These are phyloP conservation scores for Pichia pseudocactophila DNA, from an alignment of 805 yeast genomes.

Conservation along the genomic window DNA sequence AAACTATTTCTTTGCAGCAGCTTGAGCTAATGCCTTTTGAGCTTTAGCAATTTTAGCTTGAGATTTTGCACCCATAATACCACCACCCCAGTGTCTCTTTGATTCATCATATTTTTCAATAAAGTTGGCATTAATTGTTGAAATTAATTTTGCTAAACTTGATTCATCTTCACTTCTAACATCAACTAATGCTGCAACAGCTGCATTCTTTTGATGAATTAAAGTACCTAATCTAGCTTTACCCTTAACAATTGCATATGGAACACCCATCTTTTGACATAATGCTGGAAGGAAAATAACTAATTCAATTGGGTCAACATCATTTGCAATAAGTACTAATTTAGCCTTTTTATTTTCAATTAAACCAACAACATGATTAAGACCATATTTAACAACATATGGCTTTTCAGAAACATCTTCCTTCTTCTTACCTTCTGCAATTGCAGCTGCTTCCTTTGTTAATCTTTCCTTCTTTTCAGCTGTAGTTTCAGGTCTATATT, in stretches of 20 bases:
- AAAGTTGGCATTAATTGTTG: constrained; percentile 91
- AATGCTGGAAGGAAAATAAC: constrained; percentile 97
- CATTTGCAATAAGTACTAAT: constrained; percentile 95
- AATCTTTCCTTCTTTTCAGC: constrained; percentile 99
- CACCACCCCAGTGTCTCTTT: constrained; percentile 99
- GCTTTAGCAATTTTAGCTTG: constrained; percentile 62
- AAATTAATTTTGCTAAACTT: constrained; percentile 84
- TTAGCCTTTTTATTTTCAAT: constrained; percentile 98
- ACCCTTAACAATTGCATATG: constrained; percentile 97
- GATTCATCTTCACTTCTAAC: constrained; percentile 92
- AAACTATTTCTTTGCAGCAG: constrained; percentile 28
- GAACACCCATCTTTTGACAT: constrained; percentile 99
- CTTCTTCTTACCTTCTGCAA: constrained; percentile 96
- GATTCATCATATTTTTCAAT: constrained; percentile 87
- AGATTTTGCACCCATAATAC: constrained; percentile 93
- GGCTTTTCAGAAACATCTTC: constrained; percentile 97
- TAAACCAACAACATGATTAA: constrained; percentile 96
- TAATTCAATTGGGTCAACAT: constrained; percentile 97
- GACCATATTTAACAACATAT: constrained; percentile 94
- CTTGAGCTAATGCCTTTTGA: constrained; percentile 46
- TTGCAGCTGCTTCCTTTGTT: constrained; percentile 97
- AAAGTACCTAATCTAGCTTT: constrained; percentile 97
- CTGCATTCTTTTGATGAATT: constrained; percentile 95
- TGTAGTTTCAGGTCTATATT: constrained; percentile 97
- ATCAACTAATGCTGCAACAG: constrained; percentile 96